A percentile compares a stretch with the other conserved stretches of the same genome.
Conservation (phyloP, 495 filamentous ascomycete genomes). For the Podospora bellae-mahoneyi region DNA sequence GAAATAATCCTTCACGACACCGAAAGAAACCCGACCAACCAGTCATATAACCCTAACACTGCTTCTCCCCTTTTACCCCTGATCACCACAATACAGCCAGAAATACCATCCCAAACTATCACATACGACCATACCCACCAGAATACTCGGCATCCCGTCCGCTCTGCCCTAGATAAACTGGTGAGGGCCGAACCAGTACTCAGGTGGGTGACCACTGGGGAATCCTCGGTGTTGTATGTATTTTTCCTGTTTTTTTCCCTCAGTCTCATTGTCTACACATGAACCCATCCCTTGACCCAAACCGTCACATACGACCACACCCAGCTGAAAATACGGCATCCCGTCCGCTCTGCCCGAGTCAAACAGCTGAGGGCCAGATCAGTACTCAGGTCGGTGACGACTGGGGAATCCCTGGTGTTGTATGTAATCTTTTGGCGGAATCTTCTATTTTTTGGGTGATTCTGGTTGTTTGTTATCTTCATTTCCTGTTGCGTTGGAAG, state of each 20-base stretch:
- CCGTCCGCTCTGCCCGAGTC: no score
- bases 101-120: background rate
- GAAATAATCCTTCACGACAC: background rate
- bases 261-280: no score
- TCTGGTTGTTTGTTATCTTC: no score
- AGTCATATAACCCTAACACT: background rate
- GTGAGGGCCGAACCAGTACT: background rate
- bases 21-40: background rate
- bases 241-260: background rate
- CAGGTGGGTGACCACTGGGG: background rate
- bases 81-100: background rate
- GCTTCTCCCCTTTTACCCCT: background rate
- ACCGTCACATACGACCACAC: no score
- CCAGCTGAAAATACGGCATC: no score
- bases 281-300: no score
- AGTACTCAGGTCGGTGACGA: no score
- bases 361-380: no score
- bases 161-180: constrained; percentile 47
- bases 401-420: no score
- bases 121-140: background rate
- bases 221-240: background rate
- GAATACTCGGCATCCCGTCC: constrained; percentile 51
- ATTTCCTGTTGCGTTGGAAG: no score
- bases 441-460: no score
- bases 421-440: no score